phyloP scores from a whole-genome alignment of 306 rosid species.

The Alnus glutinosa region DNA sequence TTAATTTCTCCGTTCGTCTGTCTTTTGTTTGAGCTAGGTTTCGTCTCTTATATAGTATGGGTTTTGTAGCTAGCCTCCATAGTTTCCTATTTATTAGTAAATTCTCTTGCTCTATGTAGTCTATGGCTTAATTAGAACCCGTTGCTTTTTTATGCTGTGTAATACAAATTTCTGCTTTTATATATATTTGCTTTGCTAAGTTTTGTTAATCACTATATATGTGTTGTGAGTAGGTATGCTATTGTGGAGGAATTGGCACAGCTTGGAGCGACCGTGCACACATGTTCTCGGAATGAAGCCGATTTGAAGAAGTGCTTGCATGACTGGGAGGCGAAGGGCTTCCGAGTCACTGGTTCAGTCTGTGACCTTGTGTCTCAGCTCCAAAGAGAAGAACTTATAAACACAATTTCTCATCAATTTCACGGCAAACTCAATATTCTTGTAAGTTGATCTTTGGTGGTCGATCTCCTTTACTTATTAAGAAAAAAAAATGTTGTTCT shows the following conservation, averaged over 20 bases:
- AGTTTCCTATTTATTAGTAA: too few relatives aligned
- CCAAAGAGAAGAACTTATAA: constrained; percentile 23
- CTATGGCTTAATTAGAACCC: too few relatives aligned
- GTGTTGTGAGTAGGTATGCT: constrained; percentile 11
- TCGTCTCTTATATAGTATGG: too few relatives aligned
- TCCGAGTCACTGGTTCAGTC: constrained; percentile 29
- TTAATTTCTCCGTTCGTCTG: too few relatives aligned
- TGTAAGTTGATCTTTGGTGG: constrained; percentile 5
- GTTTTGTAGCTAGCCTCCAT: too few relatives aligned
- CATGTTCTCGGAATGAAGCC: constrained; percentile 17
- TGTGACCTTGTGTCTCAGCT: constrained; percentile 29
- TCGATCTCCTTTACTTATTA: neutral
- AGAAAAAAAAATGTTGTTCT: neutral
- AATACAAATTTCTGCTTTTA: too few relatives aligned
- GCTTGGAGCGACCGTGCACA: constrained; percentile 21
- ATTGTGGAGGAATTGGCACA: constrained; percentile 20
- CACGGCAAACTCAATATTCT: constrained; percentile 44
- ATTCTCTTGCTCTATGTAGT: too few relatives aligned
- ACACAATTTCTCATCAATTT: constrained; percentile 28
- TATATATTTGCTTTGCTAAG: too few relatives aligned
- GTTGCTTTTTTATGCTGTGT: neutral
- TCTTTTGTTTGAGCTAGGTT: too few relatives aligned
- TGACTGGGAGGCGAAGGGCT: constrained; percentile 33
- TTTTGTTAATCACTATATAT: neutral
- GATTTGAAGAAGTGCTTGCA: constrained; percentile 25